Base-by-base conservation (phyloP, 495 filamentous ascomycete genomes). In the Hypoxylon lienhwacheense region DNA sequence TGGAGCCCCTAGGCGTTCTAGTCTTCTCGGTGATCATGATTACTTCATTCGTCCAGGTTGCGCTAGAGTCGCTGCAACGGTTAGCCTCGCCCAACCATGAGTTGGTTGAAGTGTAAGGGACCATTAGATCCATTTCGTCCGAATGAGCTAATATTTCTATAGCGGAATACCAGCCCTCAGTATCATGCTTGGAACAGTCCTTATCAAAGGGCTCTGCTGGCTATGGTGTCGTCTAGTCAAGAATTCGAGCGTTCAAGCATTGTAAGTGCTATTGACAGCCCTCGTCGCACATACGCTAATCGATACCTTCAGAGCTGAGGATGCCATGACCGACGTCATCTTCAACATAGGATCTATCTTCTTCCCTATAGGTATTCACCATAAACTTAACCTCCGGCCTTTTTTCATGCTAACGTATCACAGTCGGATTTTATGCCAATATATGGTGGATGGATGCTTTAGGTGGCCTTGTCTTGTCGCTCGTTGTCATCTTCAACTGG, bases 281-380 rank as follows among this genome's bases (percentile, higher is more conserved):
- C 6, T 31, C 14, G 28, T 4, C 7, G 6, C 5, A 12, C 20
- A 21, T 20, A 7, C 5, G 26, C 43, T 43, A 42, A 84, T 55
- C n/a, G 79, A 83, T 51, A 78, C 80, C n/a, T 63, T 8, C 65
- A 65, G 57, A 37, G 73, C 73, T 4, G 66, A 71, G 7, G 73
- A 72, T 47, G 63, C 64, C 7, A 63, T 66, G 62, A 66, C 70
- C 24, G 78, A 81, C 64, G 88, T 97, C 7, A 78, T 97, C 8
- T 97, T 97, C 81, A 97, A 96, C 65, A 85, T 80, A 8, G 93
- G 95, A 62, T 90, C 86, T 51, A 95, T 97, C 55, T 81, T 89
- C 7, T 90, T 90, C 64, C 87, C 87, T 5, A 77, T 89, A n/a
- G 62, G 82, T 88, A 55, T 65, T 84, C 57, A 63, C 67, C 14